Base-by-base conservation (phyloP, 306 rosid genomes). In the Geum urbanum region DNA sequence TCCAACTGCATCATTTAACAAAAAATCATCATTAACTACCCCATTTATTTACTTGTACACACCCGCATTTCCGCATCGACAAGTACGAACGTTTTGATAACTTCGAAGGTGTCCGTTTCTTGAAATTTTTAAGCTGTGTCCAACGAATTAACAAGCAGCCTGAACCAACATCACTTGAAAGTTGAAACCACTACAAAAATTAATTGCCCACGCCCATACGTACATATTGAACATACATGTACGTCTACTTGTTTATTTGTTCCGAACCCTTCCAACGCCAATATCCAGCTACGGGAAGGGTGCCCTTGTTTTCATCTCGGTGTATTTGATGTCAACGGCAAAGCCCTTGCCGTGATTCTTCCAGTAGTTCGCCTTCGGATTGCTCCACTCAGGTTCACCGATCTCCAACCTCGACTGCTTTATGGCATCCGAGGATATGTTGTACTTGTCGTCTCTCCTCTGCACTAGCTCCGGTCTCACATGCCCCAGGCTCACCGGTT, bases 341-440 rank as follows among this genome's bases (percentile, higher is more conserved):
- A 88, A 91, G 0, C 92, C 89, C 69, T 83, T 88, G 67, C 75
- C 85, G 35, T 86, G 88, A 10, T 81, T 86, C 67, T 86, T 91
- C 96, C 97, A 88, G 45, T 86, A 88, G 27, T 88, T 92, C 0
- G 96, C 97, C 75, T 72, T 43, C 7, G 97, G 97, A 50, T 53
- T 83, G 15, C 81, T 83, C 91, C 85, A 83, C 69, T 88, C 86
- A 0, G 92, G 86, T 76, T 88, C 96, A 5, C 19, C 81, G n/a
- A 91, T 81, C 76, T 88, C 96, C 58, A 82, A 48, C 83, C 97
- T 82, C 4, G 84, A 78, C 13, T 13, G 61, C 71, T 66, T 77
- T 0, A 86, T 55, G 7, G 83, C 83, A 20, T 85, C 78, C 3
- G 89, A 61, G 6, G 81, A 78, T 2, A 88, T 82, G 20, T 82